Evolutionary conservation across 1,284 basidiomycete species (phyloP).

Genomic region (Ustilago bromivora): DNA sequence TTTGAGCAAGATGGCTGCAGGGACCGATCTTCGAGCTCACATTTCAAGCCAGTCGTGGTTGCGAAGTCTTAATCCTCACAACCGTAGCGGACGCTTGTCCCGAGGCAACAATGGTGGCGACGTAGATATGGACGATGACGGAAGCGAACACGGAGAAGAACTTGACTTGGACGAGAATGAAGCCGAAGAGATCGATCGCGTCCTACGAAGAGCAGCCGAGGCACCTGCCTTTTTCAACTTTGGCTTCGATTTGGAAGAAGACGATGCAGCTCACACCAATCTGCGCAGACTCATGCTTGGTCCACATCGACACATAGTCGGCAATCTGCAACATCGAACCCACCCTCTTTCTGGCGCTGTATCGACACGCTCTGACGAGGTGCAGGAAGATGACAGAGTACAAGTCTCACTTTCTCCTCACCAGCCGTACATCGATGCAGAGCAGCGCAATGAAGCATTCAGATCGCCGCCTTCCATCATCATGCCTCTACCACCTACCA

Average conservation of each 20-base stretch:
- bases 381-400: conserved; percentile 13
- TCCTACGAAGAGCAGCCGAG: conserved; percentile 16
- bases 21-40: conserved; percentile 11
- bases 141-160: conserved; percentile 1
- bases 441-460: conserved; percentile 25
- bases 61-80: conserved; percentile 21
- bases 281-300: conserved; percentile 16
- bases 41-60: conserved; percentile 42
- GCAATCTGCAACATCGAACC: conserved; percentile 3
- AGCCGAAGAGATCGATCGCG: conserved; percentile 26
- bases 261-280: conserved; percentile 4
- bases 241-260: conserved; percentile 35
- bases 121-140: not conserved
- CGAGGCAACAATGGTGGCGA: not conserved
- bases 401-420: conserved; percentile 14
- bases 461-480: conserved; percentile 9
- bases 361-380: conserved; percentile 3
- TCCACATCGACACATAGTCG: conserved; percentile 10
- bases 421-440: conserved; percentile 28
- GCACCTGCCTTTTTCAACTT: conserved; percentile 38
- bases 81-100: not conserved
- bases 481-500: conserved; percentile 34
- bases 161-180: conserved; percentile 21
- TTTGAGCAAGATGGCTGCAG: not conserved
- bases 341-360: conserved; percentile 11